These are phyloP conservation scores for Cyclotella kingstonii DNA, from an alignment of 108 stramenopile genomes.

Conservation along the genomic window DNA sequence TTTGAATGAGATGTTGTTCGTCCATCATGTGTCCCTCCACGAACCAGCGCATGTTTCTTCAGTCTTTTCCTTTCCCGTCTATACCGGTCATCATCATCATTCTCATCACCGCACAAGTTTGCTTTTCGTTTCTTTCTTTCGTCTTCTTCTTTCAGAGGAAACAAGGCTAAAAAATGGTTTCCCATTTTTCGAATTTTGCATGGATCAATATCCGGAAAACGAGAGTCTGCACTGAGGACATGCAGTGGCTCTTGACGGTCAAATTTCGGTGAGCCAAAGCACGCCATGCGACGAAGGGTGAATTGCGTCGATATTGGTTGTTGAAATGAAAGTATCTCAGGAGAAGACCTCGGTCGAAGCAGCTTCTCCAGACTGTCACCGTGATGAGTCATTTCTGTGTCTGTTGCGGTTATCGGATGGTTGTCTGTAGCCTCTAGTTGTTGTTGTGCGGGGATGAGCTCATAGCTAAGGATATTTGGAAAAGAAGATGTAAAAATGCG, in stretches of 20 bases:
- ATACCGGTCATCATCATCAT: too few relatives aligned
- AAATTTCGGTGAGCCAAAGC: slow-evolving; percentile 91
- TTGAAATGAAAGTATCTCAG: slow-evolving; percentile 8
- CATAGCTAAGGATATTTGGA: slow-evolving; percentile 10
- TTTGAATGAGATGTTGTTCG: too few relatives aligned
- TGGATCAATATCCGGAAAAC: slow-evolving; percentile 87
- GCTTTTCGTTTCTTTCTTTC: not conserved
- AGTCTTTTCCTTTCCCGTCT: too few relatives aligned
- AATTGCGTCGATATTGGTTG: slow-evolving; percentile 46
- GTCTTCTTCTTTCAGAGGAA: slow-evolving; percentile 43
- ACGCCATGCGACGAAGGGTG: slow-evolving; percentile 87
- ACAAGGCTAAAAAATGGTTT: slow-evolving; percentile 94
- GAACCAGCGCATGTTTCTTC: too few relatives aligned
- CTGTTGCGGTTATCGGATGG: slow-evolving; percentile 7
- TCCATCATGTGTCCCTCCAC: too few relatives aligned
- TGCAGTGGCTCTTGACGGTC: slow-evolving; percentile 72
- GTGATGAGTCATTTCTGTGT: not conserved
- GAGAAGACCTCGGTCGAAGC: not conserved
- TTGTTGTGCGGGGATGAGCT: slow-evolving; percentile 22
- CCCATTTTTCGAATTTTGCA: slow-evolving; percentile 68
- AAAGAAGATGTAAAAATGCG: too few relatives aligned
- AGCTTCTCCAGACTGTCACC: not conserved
- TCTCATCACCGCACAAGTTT: too few relatives aligned
- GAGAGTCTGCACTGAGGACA: slow-evolving; percentile 76
- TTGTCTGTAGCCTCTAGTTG: slow-evolving; percentile 5